Base-by-base conservation (phyloP, 2,329 filamentous ascomycete species). In the Pseudogymnoascus sp. region DNA sequence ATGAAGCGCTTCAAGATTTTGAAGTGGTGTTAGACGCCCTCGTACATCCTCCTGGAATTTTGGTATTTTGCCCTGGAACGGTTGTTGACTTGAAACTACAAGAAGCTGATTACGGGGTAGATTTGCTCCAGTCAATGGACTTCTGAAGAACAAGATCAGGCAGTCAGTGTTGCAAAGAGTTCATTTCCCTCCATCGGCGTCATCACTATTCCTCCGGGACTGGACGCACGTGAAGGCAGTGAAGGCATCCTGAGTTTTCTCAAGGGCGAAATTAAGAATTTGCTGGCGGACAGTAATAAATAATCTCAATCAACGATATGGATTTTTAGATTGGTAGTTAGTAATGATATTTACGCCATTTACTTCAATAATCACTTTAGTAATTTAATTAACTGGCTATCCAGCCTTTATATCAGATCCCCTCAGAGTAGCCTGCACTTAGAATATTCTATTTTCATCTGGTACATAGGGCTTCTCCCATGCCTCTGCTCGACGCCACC, bases 401-500 rank as follows among this genome's bases (percentile, higher is more conserved):
- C 21, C 13, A 2, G 6, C 13, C 1, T 39, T 5, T 13, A 26
- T 26, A 13, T 9, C 41, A 2, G 4, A 29, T 29, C 24, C n/a
- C 41, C 21, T 47, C 41, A 29, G 13, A 29, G 11, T 47, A 15
- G 3, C 24, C 24, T 29, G 24, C 13, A 6, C 24, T 15, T 9
- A 47, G 11, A 47, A 29, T 47, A 47, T 47, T 47, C 8, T 47
- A 47, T 47, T 47, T 24, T 47, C 41, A 29, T 15, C 41, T 29
- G 41, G 41, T 29, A 47, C 41, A 47, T 47, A 47, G n/a, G 60
- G 60, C 24, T 57, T 54, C 41, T 65, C 64, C 64, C 64, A 65
- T 24, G 58, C 31, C 57, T 65, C 64, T 3, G 64, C 54, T 35
- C 62, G 44, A 36, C 58, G 62, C 64, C 62, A 64, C 39, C 60